Conservation (phyloP, 129 eudicot genomes). For the Silybum marianum region DNA sequence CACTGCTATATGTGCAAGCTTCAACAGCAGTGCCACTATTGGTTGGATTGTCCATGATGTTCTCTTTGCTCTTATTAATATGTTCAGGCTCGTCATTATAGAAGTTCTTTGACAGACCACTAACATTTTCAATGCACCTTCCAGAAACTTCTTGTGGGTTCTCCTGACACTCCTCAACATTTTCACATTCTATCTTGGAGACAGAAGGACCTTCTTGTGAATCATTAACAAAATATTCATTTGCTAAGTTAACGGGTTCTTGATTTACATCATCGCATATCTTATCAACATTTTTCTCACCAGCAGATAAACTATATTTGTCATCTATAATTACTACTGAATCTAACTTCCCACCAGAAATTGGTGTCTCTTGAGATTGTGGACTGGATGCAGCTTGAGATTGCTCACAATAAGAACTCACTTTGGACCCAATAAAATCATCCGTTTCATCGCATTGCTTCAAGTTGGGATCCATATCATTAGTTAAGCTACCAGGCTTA, state of each 20-base stretch:
- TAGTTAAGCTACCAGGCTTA: conserved; percentile 37
- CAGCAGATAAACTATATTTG: conserved; percentile 17
- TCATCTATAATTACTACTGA: conserved; percentile 40
- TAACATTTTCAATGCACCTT: conserved; percentile 25
- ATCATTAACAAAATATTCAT: conserved; percentile 28
- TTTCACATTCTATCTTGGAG: conserved; percentile 29
- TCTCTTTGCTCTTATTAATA: conserved; percentile 19
- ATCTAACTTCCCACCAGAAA: conserved; percentile 28
- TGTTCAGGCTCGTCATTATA: conserved; percentile 26
- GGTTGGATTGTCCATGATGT: conserved; percentile 25
- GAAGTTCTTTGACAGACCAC: conserved; percentile 10
- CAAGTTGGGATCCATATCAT: conserved; percentile 39
- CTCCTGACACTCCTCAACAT: conserved; percentile 27
- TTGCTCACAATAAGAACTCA: conserved; percentile 26
- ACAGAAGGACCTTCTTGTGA: conserved; percentile 39
- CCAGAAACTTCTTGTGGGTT: conserved; percentile 30
- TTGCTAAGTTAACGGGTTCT: conserved; percentile 22
- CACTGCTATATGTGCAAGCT: conserved; percentile 15
- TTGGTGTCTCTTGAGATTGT: conserved; percentile 24
- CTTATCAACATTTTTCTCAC: conserved; percentile 28
- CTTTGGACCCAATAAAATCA: conserved; percentile 11
- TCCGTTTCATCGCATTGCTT: conserved; percentile 27
- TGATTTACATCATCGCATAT: conserved; percentile 35
- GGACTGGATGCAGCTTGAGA: conserved; percentile 19
- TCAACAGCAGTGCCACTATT: conserved; percentile 16